Base-by-base conservation (phyloP, 2,329 filamentous ascomycete species). In the Plenodomus lindquistii region DNA sequence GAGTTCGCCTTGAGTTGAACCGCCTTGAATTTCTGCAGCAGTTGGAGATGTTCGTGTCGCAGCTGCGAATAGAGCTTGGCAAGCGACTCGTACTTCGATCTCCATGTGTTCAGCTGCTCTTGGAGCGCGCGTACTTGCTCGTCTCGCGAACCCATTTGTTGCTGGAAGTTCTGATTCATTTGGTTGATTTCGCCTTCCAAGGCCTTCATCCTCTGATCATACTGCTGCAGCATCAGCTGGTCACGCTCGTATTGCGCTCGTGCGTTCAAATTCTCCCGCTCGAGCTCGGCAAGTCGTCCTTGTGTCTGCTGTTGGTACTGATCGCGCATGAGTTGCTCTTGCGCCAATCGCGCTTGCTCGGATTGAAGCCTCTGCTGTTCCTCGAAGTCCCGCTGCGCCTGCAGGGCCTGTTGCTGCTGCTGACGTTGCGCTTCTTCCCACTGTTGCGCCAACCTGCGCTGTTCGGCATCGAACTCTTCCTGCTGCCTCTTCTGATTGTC, bases 1-100 rank as follows among this genome's bases (percentile, higher is more conserved):
- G 92, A 97, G 15, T 93, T 91, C 1, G 94, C 94, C 80, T 97
- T 99, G 55, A 97, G 81, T 72, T 97, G 95, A 31, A 97, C 89
- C 6, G 86, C 81, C 81, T 99, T 99, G 77, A 96, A 97, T 69
- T 95, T 97, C 68, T 96, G 90, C 37, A 99, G 79, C 13, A 99
- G 82, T 66, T 97, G 93, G 24, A 99, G 80, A 76, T 99, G 94
- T 73, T 99, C 94, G 59, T 94, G 88, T 43, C 94, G 88, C 53
- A 99, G 79, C 74, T 99, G 94, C 7, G 93, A 97, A 75, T 99
- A 99, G 13, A 99, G 81, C 77, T 97, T 99, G 19, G 94, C 94
- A 41, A 99, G 78, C 1, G 93, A 89, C 72, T 99, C 94, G 67
- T 99, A 99, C 74, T 99, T 99, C 43, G 89, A 88, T 49, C 94